Percentiles rank a stretch among this genome's conserved stretches.
Evolutionary conservation across 2,329 filamentous ascomycete genomes (phyloP).

Genomic region (Penicillium sp.): DNA sequence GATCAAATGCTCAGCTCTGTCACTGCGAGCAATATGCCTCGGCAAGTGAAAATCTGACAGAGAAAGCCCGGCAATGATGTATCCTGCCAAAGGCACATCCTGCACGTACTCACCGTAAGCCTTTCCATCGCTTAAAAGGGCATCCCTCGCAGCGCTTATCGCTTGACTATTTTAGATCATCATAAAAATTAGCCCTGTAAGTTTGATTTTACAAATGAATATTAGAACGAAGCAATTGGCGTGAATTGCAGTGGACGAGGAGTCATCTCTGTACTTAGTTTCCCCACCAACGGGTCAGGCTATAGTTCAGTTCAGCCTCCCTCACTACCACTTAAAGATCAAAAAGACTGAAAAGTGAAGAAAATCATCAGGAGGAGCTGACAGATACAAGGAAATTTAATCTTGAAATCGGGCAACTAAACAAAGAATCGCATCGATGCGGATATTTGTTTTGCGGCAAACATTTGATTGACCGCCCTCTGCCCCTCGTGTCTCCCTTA

Average conservation of each 20-base stretch:
- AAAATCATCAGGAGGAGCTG: no score
- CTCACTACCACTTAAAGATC: background rate
- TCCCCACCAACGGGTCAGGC: background rate
- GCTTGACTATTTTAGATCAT: background rate
- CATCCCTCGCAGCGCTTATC: background rate
- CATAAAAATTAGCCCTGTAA: background rate
- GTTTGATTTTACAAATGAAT: background rate
- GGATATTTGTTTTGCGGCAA: background rate
- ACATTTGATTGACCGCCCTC: background rate
- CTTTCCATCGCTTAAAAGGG: background rate
- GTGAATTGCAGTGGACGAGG: background rate
- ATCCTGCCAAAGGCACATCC: background rate
- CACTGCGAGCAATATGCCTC: background rate
- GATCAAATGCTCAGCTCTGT: background rate
- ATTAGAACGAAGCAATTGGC: background rate
- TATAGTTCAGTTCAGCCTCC: background rate
- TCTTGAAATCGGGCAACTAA: background rate
- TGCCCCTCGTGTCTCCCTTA: constrained; percentile 11
- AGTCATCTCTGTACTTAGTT: background rate
- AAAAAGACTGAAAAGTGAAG: background rate
- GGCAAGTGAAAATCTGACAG: background rate
- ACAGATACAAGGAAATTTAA: background rate
- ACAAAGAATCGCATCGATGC: no score
- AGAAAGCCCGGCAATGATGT: background rate
- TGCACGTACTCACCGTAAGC: background rate